Conservation (phyloP, 2,329 filamentous ascomycete genomes). For the Exophiala mesophila region DNA sequence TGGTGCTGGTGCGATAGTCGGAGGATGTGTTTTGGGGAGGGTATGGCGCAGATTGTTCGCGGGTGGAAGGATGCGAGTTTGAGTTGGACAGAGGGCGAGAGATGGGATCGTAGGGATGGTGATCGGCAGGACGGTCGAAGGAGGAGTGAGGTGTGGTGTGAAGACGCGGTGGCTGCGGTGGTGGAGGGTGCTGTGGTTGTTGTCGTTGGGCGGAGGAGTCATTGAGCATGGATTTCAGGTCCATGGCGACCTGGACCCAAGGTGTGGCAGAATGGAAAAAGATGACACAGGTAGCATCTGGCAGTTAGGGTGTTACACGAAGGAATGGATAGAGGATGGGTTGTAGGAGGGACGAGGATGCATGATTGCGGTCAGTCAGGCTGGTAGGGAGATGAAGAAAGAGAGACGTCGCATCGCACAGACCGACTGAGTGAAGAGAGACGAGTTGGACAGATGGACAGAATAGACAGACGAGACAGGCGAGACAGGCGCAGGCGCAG, state of each 20-base stretch:
- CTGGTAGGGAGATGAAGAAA: not conserved
- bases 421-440: too few relatives aligned
- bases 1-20: conserved; percentile 20
- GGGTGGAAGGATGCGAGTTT: conserved; percentile 19
- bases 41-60: conserved; percentile 15
- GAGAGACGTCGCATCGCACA: conserved; percentile 3
- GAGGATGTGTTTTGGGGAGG: conserved; percentile 18
- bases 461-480: too few relatives aligned
- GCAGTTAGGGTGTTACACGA: conserved; percentile 22
- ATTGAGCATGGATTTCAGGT: conserved; percentile 28
- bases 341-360: not conserved
- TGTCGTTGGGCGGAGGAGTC: conserved; percentile 21
- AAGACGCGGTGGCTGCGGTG: conserved; percentile 25
- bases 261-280: not conserved
- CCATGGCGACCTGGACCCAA: conserved; percentile 19
- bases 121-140: conserved; percentile 7
- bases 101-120: not conserved
- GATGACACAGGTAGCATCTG: conserved; percentile 13
- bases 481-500: too few relatives aligned
- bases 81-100: conserved; percentile 3
- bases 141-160: conserved; percentile 22
- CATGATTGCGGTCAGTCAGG: not conserved
- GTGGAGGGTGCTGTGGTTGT: conserved; percentile 23
- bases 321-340: not conserved
- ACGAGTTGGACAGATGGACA: too few relatives aligned